Percentiles rank a stretch among this genome's conserved stretches.
Evolutionary conservation across 2,329 filamentous ascomycete genomes (phyloP).

Genomic region (Cladosporium sp.): DNA sequence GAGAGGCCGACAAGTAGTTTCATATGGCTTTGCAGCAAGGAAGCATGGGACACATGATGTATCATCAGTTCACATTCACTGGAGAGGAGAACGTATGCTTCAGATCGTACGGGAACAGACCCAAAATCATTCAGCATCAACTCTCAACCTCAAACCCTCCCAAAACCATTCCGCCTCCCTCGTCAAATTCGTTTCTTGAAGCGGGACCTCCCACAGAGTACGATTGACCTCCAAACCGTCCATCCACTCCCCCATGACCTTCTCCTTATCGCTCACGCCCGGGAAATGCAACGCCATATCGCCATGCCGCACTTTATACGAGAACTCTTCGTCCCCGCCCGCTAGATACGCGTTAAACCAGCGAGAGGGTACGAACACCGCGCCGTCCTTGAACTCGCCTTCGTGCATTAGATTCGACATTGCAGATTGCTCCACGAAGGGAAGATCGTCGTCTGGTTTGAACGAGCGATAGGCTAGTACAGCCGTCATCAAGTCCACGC

Average conservation of each 20-base stretch:
- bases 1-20: background rate
- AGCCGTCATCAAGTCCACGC: constrained; percentile 19
- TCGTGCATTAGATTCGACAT: background rate
- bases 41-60: no score
- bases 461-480: constrained; percentile 17
- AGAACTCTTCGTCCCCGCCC: background rate
- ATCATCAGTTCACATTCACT: no score
- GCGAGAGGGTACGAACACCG: background rate
- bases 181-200: background rate
- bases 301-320: constrained; percentile 33
- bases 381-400: background rate
- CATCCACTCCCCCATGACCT: background rate
- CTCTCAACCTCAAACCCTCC: background rate
- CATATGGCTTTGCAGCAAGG: background rate
- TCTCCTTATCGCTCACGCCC: constrained; percentile 30
- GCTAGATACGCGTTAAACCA: constrained; percentile 1
- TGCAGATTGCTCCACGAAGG: background rate
- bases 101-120: no score
- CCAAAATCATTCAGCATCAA: no score
- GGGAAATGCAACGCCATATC: constrained; percentile 44
- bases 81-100: no score
- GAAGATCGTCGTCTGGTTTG: background rate
- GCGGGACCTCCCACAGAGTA: background rate
- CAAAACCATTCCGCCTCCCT: background rate
- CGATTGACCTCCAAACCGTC: background rate